These are phyloP conservation scores for Tolypocladium sp. DNA, from an alignment of 2,329 filamentous ascomycete species.

Conservation along the genomic window DNA sequence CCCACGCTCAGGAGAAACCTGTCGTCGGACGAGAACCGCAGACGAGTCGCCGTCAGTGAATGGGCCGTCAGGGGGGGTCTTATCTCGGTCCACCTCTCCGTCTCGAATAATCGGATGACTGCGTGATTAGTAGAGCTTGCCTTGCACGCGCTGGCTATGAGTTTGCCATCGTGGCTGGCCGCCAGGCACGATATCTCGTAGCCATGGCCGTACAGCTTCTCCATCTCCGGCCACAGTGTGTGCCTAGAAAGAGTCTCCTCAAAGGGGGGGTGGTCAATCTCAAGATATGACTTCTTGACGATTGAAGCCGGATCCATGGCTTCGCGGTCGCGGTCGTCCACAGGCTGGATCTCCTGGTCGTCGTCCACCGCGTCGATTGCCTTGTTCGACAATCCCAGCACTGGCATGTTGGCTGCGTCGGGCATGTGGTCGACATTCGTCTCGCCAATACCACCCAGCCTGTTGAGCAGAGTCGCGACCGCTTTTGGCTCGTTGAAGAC, in stretches of 20 bases:
- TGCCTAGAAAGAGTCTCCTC: conserved; percentile 86
- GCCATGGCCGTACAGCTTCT: conserved; percentile 96
- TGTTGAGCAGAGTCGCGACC: conserved; percentile 64
- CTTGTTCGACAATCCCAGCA: conserved; percentile 93
- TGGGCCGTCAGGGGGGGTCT: conserved; percentile 77
- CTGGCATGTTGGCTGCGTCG: conserved; percentile 89
- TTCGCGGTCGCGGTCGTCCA: conserved; percentile 40
- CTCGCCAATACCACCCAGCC: conserved; percentile 52
- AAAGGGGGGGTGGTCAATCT: conserved; percentile 65
- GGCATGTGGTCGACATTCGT: conserved; percentile 45
- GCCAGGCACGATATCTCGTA: conserved; percentile 92
- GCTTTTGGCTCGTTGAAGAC: conserved; percentile 87
- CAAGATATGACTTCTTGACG: conserved; percentile 51
- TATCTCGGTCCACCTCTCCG: conserved; percentile 77
- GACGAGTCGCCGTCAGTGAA: conserved; percentile 72
- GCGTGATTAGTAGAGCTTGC: conserved; percentile 91
- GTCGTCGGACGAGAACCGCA: conserved; percentile 73
- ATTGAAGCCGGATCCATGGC: conserved; percentile 45
- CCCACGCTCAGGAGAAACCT: conserved; percentile 75
- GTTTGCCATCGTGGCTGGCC: conserved; percentile 59
- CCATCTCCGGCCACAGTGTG: conserved; percentile 89
- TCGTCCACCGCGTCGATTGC: conserved; percentile 57
- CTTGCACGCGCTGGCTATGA: conserved; percentile 87
- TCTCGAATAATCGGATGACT: conserved; percentile 86
- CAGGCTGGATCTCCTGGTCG: conserved; percentile 32